Evolutionary conservation across 495 filamentous ascomycete genomes (phyloP).

Genomic region (Apodospora peruviana): DNA sequence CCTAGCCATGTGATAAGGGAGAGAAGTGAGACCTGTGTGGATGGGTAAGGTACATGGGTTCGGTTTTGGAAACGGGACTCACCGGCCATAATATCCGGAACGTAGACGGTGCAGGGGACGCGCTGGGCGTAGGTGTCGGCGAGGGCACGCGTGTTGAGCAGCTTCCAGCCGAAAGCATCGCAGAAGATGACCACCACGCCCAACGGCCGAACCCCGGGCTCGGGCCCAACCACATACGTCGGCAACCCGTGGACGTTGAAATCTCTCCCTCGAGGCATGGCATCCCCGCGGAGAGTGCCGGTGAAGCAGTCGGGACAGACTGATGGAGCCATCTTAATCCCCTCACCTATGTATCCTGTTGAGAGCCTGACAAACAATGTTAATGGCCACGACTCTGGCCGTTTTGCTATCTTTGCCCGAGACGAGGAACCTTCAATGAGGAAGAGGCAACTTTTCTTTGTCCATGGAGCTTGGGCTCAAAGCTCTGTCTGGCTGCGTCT

Average conservation of each 20-base stretch:
- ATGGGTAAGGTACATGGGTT: neutral
- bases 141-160: slow-evolving; percentile 48
- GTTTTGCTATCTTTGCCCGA: too few relatives aligned
- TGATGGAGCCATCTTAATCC: neutral
- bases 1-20: too few relatives aligned
- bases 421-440: too few relatives aligned
- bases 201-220: slow-evolving; percentile 25
- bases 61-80: neutral
- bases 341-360: neutral
- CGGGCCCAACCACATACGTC: slow-evolving; percentile 42
- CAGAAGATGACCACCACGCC: slow-evolving; percentile 50
- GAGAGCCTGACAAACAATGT: too few relatives aligned
- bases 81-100: slow-evolving; percentile 60
- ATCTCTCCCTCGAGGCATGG: slow-evolving; percentile 21
- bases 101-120: slow-evolving; percentile 43
- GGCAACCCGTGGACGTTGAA: slow-evolving; percentile 40
- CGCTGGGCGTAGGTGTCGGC: slow-evolving; percentile 48
- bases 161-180: slow-evolving; percentile 55
- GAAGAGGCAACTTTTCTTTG: too few relatives aligned
- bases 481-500: too few relatives aligned
- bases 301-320: slow-evolving; percentile 22
- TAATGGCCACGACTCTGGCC: too few relatives aligned
- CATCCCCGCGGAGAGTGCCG: slow-evolving; percentile 24
- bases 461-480: too few relatives aligned
- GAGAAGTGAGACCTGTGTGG: neutral